Base-by-base conservation (phyloP, 2,329 filamentous ascomycete genomes). In the Clarireedia paspali region DNA sequence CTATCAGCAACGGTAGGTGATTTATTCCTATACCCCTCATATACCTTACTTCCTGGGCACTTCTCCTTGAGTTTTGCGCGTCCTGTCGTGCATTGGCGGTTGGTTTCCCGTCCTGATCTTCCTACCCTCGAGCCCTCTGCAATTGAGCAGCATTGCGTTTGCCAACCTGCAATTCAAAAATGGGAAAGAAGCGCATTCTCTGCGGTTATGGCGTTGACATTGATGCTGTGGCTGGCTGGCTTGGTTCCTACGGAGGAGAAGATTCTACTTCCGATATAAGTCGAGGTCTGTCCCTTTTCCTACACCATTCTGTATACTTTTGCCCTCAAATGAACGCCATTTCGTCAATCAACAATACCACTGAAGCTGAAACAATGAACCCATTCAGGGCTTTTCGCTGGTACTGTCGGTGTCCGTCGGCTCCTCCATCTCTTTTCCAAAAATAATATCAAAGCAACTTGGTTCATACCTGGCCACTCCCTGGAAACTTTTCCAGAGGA, bases 211-310 rank as follows among this genome's bases (percentile, higher is more conserved):
- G 85, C 2, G 83, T 89, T 24, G 87, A 90, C 59, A 84, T 90
- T 26, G 86, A 90, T 61, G 86, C 85, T n/a, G 84, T 89, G 1
- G 81, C 85, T 1, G 85, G 87, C 7, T 90, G 87, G 87, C 74
- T 90, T 0, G 87, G 87, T 0, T 87, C 82, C 0, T 90, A 91
- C 64, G 84, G 84, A 15, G 85, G 87, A 39, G 80, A 89, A 68
- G 86, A 90, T 66, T 85, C 80, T 6, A 82, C 80, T 1, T 87
- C 78, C 64, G 87, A 90, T 63, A 89, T 90, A 60, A 85, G 81
- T 66, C 76, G 86, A 75, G 85, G 84, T 81, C 64, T 59, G 61
- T 45, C 20, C 10, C 38, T 46, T 20, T 20, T 34, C 30, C n/a
- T 17, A 40, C 14, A 46, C 5, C 23, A 24, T 42, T 34, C 30